Percentiles rank a stretch among this genome's conserved stretches.
phyloP scores from a whole-genome alignment of 2,329 filamentous ascomycete species.

The Thelonectria olida region DNA sequence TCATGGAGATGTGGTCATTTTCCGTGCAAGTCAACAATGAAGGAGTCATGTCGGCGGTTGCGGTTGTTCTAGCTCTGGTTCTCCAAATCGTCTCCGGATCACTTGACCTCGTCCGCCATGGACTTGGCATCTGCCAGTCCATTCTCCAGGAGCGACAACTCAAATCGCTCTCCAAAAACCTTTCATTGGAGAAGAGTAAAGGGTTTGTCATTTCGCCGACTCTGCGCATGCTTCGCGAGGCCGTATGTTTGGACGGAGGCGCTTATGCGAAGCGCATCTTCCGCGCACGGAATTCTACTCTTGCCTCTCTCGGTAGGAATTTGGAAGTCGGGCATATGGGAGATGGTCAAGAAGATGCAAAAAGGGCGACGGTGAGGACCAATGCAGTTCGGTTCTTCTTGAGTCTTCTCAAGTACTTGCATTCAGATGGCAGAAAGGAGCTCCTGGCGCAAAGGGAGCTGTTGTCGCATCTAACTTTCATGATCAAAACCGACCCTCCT shows the following conservation, averaged over 20 bases:
- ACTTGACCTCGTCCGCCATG: slow-evolving; percentile 78
- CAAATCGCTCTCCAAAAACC: slow-evolving; percentile 80
- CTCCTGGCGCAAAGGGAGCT: slow-evolving; percentile 83
- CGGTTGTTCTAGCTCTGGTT: slow-evolving; percentile 82
- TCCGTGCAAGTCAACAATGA: slow-evolving; percentile 84
- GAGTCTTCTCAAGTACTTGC: slow-evolving; percentile 80
- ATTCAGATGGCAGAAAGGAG: slow-evolving; percentile 80
- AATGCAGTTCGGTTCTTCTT: slow-evolving; percentile 86
- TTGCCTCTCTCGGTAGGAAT: slow-evolving; percentile 83
- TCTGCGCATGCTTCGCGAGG: slow-evolving; percentile 84
- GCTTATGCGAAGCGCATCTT: slow-evolving; percentile 81
- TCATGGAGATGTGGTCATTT: slow-evolving; percentile 90
- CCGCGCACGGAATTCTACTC: slow-evolving; percentile 78
- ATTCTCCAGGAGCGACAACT: slow-evolving; percentile 83
- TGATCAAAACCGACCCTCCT: slow-evolving; percentile 80
- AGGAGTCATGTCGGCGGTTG: slow-evolving; percentile 79
- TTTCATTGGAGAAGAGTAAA: slow-evolving; percentile 83
- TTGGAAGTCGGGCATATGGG: slow-evolving; percentile 74
- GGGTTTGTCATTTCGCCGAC: slow-evolving; percentile 91
- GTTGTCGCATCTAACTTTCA: slow-evolving; percentile 81
- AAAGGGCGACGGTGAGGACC: slow-evolving; percentile 81
- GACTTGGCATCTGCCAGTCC: slow-evolving; percentile 81
- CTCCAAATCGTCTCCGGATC: slow-evolving; percentile 80
- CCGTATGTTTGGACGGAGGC: slow-evolving; percentile 88
- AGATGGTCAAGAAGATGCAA: slow-evolving; percentile 67